Conservation (phyloP, 2,329 filamentous ascomycete genomes). For the Trichoderma atroviride region DNA sequence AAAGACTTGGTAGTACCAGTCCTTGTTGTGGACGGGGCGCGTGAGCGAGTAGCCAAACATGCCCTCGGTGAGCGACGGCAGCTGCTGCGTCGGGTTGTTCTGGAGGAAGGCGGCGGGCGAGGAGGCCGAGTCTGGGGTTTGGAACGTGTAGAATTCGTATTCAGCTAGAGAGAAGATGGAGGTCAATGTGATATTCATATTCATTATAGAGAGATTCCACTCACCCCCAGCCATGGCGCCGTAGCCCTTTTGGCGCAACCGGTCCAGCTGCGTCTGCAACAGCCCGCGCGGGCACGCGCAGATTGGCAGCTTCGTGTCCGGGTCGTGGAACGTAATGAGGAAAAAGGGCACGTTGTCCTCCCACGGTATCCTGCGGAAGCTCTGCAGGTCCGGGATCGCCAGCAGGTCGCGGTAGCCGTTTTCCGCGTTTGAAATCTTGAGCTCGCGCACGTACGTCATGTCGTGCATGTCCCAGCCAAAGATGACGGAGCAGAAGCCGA, state of each 20-base stretch:
- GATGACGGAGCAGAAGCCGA: constrained; percentile 92
- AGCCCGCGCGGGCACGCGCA: constrained; percentile 80
- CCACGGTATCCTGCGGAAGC: constrained; percentile 86
- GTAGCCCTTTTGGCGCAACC: constrained; percentile 69
- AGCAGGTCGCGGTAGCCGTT: constrained; percentile 89
- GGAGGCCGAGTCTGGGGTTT: constrained; percentile 62
- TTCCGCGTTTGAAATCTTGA: constrained; percentile 84
- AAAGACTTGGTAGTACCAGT: constrained; percentile 89
- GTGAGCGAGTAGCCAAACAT: constrained; percentile 97
- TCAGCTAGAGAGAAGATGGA: constrained; percentile 61
- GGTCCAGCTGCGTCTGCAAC: constrained; percentile 67
- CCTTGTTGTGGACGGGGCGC: constrained; percentile 83
- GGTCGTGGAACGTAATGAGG: constrained; percentile 80
- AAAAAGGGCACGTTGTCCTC: constrained; percentile 86
- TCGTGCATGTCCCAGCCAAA: constrained; percentile 99
- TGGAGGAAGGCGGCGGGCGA: constrained; percentile 75
- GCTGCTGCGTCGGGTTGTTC: constrained; percentile 69
- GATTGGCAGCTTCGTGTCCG: constrained; percentile 71
- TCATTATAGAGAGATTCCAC: constrained; percentile 33
- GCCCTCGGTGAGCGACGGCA: constrained; percentile 82
- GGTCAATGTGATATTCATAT: neutral
- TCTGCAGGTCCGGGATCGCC: constrained; percentile 76
- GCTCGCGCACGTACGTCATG: constrained; percentile 81
- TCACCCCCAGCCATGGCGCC: constrained; percentile 87
- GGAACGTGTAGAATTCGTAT: constrained; percentile 94